phyloP scores from a whole-genome alignment of 495 filamentous ascomycete genomes.

The Penicillium verhagenii region DNA sequence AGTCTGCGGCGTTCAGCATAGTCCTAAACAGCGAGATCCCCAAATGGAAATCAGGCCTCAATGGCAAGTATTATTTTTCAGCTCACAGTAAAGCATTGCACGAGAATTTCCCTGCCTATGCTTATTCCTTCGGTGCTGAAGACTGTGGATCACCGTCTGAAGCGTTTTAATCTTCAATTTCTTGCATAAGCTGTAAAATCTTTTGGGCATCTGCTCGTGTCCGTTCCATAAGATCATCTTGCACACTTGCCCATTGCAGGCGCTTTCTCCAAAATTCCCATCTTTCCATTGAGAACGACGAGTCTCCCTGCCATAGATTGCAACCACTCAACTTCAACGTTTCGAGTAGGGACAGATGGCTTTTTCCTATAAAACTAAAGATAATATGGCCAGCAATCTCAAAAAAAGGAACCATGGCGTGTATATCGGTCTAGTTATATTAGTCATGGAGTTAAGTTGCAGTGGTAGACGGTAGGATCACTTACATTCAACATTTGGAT shows the following conservation, averaged over 20 bases:
- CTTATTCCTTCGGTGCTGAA: no score
- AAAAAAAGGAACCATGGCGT: slow-evolving; percentile 1
- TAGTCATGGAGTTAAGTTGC: neutral
- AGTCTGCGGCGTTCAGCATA: no score
- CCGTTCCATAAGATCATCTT: neutral
- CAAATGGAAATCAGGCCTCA: no score
- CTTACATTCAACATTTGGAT: neutral
- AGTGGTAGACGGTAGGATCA: neutral
- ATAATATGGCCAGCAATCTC: neutral
- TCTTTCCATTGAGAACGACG: slow-evolving; percentile 1
- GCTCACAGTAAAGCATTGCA: no score
- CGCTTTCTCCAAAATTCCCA: neutral
- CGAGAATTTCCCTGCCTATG: no score
- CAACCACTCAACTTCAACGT: neutral
- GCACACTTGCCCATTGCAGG: neutral
- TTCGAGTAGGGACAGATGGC: slow-evolving; percentile 1
- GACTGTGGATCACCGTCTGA: no score
- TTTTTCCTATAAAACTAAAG: neutral
- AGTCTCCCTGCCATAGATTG: slow-evolving; percentile 1
- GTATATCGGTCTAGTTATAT: neutral
- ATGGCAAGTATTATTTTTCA: no score
- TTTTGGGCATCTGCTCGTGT: neutral
- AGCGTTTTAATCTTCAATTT: neutral
- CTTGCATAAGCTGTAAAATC: slow-evolving; percentile 12
- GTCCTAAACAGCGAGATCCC: no score